Base-by-base conservation (phyloP, 768 basidiomycete species). In the Mycena galericulata region DNA sequence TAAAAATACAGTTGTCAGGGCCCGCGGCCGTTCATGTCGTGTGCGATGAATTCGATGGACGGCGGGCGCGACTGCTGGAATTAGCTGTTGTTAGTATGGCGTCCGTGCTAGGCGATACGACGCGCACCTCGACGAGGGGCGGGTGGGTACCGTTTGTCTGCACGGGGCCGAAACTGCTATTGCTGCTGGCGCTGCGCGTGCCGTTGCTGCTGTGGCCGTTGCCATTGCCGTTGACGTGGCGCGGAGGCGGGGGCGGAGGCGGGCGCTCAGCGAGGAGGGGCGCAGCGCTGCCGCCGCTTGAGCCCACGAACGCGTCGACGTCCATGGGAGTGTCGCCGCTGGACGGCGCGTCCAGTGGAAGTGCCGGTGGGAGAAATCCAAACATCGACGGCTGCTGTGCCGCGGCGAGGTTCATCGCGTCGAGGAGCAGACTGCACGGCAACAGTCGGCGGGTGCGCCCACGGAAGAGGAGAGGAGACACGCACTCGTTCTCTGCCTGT, bases 401-500 rank as follows among this genome's bases (percentile, higher is more conserved):
- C 3, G 68, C 68, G 18, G 68, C 71, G 46, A 69, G 49, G 49
- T 65, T 60, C 59, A 72, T 57, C 40, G 71, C 71, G 61, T 72
- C 71, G 8, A 72, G 56, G 17, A 72, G 64, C 32, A 72, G 32
- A 20, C 71, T 72, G 30, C 5, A 45, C 12, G 12, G 2, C 2
- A 22, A 20, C 3, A 36, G n/a, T 46, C 29, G 24, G n/a, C 20
- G 32, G 30, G 51, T 22, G 36, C 17, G 29, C 24, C 29, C 36
- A 26, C 34, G 26, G 24, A 49, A 32, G 24, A 18, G 27, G 57
- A 46, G 3, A 43, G 20, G 15, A 4, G 36, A 59, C 9, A 75
- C 84, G 50, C 58, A 87, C 86, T 86, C 84, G 65, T 86, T 86
- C 73, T 87, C 86, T 2, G 82, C 83, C 63, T 86, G 83, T 4